These are phyloP conservation scores for Colletotrichum musae DNA, from an alignment of 2,329 filamentous ascomycete species.

Conservation along the genomic window DNA sequence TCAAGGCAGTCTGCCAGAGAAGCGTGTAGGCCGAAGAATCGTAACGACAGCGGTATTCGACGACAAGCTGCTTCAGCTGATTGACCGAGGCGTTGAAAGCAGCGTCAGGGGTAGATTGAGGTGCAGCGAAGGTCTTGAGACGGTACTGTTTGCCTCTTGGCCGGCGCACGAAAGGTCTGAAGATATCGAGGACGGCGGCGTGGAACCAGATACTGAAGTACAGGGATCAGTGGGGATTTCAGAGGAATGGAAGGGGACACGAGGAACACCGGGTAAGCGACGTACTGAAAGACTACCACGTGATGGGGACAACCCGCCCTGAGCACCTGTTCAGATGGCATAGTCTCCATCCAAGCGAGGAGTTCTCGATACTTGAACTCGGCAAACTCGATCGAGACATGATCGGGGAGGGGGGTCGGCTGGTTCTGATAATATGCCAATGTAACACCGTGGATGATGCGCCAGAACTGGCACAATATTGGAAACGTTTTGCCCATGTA, in stretches of 20 bases:
- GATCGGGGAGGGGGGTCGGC: conserved; percentile 26
- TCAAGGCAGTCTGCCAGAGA: conserved; percentile 57
- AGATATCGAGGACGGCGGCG: conserved; percentile 54
- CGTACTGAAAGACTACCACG: conserved; percentile 55
- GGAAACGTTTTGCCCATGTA: conserved; percentile 50
- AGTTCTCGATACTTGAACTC: conserved; percentile 57
- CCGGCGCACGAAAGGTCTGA: conserved; percentile 47
- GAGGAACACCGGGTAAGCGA: neutral
- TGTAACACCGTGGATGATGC: conserved; percentile 52
- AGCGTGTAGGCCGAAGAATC: conserved; percentile 53
- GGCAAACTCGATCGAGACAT: conserved; percentile 46
- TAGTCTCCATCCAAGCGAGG: conserved; percentile 53
- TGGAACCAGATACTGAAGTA: conserved; percentile 57
- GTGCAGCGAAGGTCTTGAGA: conserved; percentile 50
- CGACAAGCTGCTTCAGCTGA: conserved; percentile 55
- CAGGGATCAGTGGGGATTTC: neutral
- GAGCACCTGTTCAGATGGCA: conserved; percentile 48
- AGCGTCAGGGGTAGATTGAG: conserved; percentile 47
- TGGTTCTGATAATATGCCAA: conserved; percentile 46
- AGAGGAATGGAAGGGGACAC: neutral
- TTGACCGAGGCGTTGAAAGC: conserved; percentile 52
- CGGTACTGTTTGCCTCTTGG: conserved; percentile 17
- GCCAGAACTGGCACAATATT: conserved; percentile 53
- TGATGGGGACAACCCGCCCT: conserved; percentile 49
- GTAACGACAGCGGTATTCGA: conserved; percentile 53